phyloP scores from a whole-genome alignment of 768 basidiomycete species.

The Hortiboletus campestris region DNA sequence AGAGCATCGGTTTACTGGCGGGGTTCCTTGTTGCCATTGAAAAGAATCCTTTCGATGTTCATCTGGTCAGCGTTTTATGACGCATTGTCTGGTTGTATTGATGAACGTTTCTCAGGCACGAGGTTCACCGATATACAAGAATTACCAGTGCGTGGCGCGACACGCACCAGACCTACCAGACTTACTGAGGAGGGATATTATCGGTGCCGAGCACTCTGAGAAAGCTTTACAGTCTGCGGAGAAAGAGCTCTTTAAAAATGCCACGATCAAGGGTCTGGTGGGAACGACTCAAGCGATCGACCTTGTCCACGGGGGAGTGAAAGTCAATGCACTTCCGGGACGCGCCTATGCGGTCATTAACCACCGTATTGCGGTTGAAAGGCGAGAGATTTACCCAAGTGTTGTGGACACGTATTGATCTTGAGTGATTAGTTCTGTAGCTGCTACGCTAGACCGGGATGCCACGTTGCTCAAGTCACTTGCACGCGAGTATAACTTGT shows the following conservation, averaged over 20 bases:
- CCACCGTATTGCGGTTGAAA: slow-evolving; percentile 64
- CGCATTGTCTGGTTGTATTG: neutral
- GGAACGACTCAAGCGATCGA: slow-evolving; percentile 81
- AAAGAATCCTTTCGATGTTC: slow-evolving; percentile 51
- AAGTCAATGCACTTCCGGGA: slow-evolving; percentile 81
- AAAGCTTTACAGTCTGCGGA: slow-evolving; percentile 52
- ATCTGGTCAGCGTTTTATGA: slow-evolving; percentile 43
- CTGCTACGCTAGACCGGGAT: slow-evolving; percentile 44
- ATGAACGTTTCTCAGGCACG: slow-evolving; percentile 39
- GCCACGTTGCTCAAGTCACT: slow-evolving; percentile 42
- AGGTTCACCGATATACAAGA: slow-evolving; percentile 55
- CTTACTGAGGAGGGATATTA: slow-evolving; percentile 46
- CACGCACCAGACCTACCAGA: slow-evolving; percentile 56
- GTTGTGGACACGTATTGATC: neutral
- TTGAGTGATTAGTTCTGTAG: slow-evolving; percentile 33
- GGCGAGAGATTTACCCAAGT: slow-evolving; percentile 33
- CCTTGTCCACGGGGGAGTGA: slow-evolving; percentile 64
- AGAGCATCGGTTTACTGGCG: slow-evolving; percentile 83
- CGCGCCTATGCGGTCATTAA: slow-evolving; percentile 66
- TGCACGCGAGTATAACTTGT: slow-evolving; percentile 53
- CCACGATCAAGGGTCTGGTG: slow-evolving; percentile 43
- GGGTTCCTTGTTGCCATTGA: slow-evolving; percentile 69
- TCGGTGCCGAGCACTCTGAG: slow-evolving; percentile 47
- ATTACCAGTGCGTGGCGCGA: slow-evolving; percentile 63
- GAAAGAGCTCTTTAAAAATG: slow-evolving; percentile 41